Evolutionary conservation across 2,329 filamentous ascomycete genomes (phyloP), one percentile per base, ranked within the genome.

Genomic region (Aureobasidium sp.): DNA sequence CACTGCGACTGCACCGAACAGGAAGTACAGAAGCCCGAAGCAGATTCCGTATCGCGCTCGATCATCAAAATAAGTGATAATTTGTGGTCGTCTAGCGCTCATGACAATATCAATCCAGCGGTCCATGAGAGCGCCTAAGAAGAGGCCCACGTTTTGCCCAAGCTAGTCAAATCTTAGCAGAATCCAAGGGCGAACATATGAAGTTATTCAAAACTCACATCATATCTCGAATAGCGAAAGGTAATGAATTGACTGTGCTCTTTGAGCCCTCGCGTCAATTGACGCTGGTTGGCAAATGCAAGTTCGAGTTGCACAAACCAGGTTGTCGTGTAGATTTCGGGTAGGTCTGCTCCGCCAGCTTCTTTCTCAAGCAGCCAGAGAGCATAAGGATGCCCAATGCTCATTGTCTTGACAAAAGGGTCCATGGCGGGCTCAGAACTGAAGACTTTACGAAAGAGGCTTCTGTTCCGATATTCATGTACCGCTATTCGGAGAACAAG

Each of bases 231-330:
- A 61, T 80, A 80, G n/a, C 81, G 77, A 79, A 80, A 83, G 62
- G 82, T 80, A 27, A 82, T 78, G 65, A 83, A 83, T 1, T 79
- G 78, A 64, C 80, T 83, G 68, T 83, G 81, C 17, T 82, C 72
- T 27, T 77, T 74, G 17, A 83, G 77, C 2, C 80, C 81, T 64
- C 81, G 81, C 62, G 82, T 79, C 3, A 78, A 76, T 61, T 78
- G 78, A 40, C 76, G 75, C 64, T 83, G 74, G 27, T 76, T 79
- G 63, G 81, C 77, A 23, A 81, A 68, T 9, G 78, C 81, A 2
- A 81, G 79, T 65, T 81, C 80, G 0, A 77, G 77, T 65, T 81
- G 79, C n/a, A 82, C 76, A 60, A 82, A 82, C 81, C 81, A 83
- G 1, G 78, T 78, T 4, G 80, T 81, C 62, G 78, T 82, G 66